These are phyloP conservation scores for Pseudogymnoascus sp. DNA, from an alignment of 2,329 filamentous ascomycete species.

Conservation along the genomic window DNA sequence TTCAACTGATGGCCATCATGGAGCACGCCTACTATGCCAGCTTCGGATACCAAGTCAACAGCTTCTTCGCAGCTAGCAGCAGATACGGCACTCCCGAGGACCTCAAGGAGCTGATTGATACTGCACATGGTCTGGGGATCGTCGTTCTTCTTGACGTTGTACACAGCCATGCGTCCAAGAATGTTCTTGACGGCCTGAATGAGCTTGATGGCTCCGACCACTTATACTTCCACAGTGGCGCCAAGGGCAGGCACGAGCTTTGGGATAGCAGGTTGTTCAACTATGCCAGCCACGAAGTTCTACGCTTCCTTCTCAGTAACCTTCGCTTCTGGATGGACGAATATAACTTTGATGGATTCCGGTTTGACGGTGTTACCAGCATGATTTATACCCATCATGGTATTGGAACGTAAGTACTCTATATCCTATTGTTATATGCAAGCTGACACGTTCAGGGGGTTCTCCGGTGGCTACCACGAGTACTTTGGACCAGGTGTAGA, in stretches of 20 bases:
- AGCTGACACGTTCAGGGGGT: slow-evolving; percentile 53
- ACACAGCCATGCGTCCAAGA: slow-evolving; percentile 97
- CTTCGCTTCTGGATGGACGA: slow-evolving; percentile 99
- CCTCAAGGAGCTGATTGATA: slow-evolving; percentile 92
- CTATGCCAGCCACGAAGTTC: slow-evolving; percentile 87
- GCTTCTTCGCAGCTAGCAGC: slow-evolving; percentile 95
- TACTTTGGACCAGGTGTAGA: slow-evolving; percentile 89
- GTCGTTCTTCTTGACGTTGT: slow-evolving; percentile 91
- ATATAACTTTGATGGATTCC: slow-evolving; percentile 92
- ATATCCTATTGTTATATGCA: background rate
- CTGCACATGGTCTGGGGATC: slow-evolving; percentile 83
- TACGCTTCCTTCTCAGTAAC: slow-evolving; percentile 94
- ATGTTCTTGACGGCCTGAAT: slow-evolving; percentile 89
- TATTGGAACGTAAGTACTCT: slow-evolving; percentile 72
- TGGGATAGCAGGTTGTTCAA: slow-evolving; percentile 98
- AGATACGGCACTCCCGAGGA: slow-evolving; percentile 91
- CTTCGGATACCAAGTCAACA: slow-evolving; percentile 98
- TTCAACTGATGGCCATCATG: slow-evolving; percentile 98
- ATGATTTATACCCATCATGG: slow-evolving; percentile 97
- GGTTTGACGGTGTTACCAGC: slow-evolving; percentile 96
- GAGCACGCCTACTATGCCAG: slow-evolving; percentile 99
- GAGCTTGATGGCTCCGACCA: slow-evolving; percentile 93
- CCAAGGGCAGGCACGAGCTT: slow-evolving; percentile 76
- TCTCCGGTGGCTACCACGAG: slow-evolving; percentile 96
- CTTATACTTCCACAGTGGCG: slow-evolving; percentile 87